Conservation (phyloP, 441 rosid genomes). For the Gossypium davidsonii region DNA sequence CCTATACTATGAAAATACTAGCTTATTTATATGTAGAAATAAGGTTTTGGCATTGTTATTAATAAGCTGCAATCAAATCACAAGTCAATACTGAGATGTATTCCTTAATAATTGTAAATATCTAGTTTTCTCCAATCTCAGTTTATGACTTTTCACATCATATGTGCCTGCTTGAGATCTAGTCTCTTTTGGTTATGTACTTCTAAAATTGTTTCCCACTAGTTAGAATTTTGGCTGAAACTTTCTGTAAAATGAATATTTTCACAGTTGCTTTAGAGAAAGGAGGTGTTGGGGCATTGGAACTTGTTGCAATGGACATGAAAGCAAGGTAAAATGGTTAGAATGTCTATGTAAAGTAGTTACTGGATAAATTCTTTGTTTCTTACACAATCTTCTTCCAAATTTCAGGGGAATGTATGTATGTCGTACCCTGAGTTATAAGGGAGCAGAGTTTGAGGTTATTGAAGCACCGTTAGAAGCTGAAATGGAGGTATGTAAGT, state of each 20-base stretch:
- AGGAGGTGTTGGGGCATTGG: conserved; percentile 98
- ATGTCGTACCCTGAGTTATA: conserved; percentile 97
- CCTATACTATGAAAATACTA: not conserved
- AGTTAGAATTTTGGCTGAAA: not conserved
- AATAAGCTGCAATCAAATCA: not conserved
- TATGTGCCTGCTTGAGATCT: not conserved
- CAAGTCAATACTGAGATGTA: not conserved
- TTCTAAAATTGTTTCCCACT: conserved; percentile 4
- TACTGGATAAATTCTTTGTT: conserved; percentile 19
- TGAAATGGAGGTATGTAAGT: conserved; percentile 67
- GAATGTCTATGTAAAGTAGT: conserved; percentile 3
- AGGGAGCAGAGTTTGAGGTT: conserved; percentile 89
- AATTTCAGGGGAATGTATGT: conserved; percentile 93
- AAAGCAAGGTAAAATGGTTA: conserved; percentile 77
- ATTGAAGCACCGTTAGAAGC: conserved; percentile 90
- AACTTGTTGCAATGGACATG: conserved; percentile 99
- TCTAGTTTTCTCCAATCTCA: not conserved
- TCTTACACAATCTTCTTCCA: conserved; percentile 20
- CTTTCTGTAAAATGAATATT: conserved; percentile 16
- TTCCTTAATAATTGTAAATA: not conserved
- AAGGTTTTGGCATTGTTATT: not conserved
- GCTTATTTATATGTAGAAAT: conserved; percentile 1
- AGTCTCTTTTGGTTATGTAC: not conserved
- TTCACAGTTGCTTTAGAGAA: conserved; percentile 88
- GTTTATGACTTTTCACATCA: not conserved